Evolutionary conservation across 305 asterid species (phyloP), one percentile per base, ranked within the genome.

Genomic region (Solanum chacoense): DNA sequence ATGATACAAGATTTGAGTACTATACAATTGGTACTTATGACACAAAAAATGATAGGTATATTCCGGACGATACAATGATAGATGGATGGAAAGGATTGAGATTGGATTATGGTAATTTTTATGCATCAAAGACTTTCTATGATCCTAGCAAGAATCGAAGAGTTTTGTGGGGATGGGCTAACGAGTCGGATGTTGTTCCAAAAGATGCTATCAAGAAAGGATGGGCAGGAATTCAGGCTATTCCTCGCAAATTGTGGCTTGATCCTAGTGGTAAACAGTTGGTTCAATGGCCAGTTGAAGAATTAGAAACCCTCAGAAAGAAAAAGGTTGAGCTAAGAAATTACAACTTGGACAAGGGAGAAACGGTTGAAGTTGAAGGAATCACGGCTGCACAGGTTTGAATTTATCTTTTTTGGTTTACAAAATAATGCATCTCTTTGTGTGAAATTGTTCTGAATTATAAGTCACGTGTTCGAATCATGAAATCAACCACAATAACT

Each of bases 401-500:
- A 22, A 59, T 55, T 50, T 28, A 28, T 71, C 10, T 72, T 72
- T 28, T 71, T 28, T 12, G 9, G 11, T 93, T 90, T 50, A 91
- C 88, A 88, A 81, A 50, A 29, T 32, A 90, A 37, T 38, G 87
- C 29, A 59, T 84, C 72, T 40, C 71, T 8, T 59, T 22, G 71
- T 59, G 0, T 63, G 13, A 63, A 22, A 9, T 8, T 63, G 11
- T 22, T 63, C 11, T 8, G 12, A 20, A 0, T 0, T 20, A 22
- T 22, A 63, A 22, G 28, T 55, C 84, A 22, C 59, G 9, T 7
- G 86, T 93, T 63, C 94, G 92, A 94, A 93, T 92, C 85, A 50
- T 71, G 16, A 8, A 83, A 26, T 45, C 0, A 28, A 12, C 1
- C 1, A 6, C 11, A 28, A 6, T 12, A 71, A 28, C 20, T 71